phyloP scores from a whole-genome alignment of 345 rosid species.

The Lepidium africanum region DNA sequence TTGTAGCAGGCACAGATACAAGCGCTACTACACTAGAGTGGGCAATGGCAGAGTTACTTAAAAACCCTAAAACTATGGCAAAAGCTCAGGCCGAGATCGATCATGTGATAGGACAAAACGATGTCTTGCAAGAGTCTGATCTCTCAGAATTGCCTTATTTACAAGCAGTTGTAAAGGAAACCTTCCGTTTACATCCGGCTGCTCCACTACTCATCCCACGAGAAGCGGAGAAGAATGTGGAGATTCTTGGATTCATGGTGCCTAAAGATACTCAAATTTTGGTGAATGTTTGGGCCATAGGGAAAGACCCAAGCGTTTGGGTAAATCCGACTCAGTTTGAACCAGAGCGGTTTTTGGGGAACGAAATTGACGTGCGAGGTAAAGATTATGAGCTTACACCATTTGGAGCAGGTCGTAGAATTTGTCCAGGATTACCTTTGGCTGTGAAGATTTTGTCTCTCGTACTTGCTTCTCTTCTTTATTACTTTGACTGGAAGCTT shows the following conservation, averaged over 20 bases:
- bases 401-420: conserved; percentile 18
- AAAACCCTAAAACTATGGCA: conserved; percentile 1
- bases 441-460: neutral
- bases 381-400: conserved; percentile 9
- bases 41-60: conserved; percentile 30
- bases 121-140: conserved; percentile 26
- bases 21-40: conserved; percentile 26
- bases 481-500: conserved; percentile 10
- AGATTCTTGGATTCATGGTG: conserved; percentile 4
- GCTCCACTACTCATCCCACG: conserved; percentile 32
- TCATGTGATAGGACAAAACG: conserved; percentile 21
- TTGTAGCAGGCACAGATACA: conserved; percentile 40
- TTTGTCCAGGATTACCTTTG: conserved; percentile 10
- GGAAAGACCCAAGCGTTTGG: conserved; percentile 14
- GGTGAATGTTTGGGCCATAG: conserved; percentile 13
- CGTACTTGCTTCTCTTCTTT: conserved; percentile 13
- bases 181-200: conserved; percentile 34
- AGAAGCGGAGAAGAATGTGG: conserved; percentile 11
- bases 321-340: neutral
- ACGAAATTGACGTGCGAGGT: conserved; percentile 1
- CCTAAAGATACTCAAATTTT: neutral
- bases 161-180: conserved; percentile 36
- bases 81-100: conserved; percentile 22
- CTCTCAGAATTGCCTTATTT: conserved; percentile 23
- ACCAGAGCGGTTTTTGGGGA: conserved; percentile 9